Evolutionary conservation across 2,329 filamentous ascomycete genomes (phyloP).

Genomic region (Cladophialophora carrionii): DNA sequence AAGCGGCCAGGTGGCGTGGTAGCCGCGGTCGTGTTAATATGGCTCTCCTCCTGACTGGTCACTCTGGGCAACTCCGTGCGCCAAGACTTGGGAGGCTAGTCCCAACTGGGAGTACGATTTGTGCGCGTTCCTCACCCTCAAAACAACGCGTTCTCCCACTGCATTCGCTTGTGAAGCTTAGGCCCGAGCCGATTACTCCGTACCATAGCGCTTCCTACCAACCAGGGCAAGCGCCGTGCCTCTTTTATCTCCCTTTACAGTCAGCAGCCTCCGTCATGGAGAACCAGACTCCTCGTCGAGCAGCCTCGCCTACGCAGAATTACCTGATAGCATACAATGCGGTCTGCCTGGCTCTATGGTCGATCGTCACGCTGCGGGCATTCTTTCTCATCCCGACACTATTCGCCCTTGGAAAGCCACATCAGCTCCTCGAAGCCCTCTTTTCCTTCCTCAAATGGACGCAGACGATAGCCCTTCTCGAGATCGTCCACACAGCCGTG

Average conservation of each 20-base stretch:
- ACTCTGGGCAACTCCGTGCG: too few species aligned
- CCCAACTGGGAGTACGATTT: not conserved
- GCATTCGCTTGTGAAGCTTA: not conserved
- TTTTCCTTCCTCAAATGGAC: conserved; percentile 60
- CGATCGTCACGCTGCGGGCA: conserved; percentile 72
- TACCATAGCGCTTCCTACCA: not conserved
- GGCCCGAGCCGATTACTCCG: too few species aligned
- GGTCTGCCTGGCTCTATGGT: conserved; percentile 76
- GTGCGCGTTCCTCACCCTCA: not conserved
- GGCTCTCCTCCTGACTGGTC: too few species aligned
- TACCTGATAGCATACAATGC: conserved; percentile 89
- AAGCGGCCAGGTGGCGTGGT: too few species aligned
- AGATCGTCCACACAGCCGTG: conserved; percentile 77
- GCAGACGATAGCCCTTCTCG: conserved; percentile 80
- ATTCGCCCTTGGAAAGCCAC: conserved; percentile 53
- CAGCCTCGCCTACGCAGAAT: conserved; percentile 39
- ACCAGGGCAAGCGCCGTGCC: not conserved
- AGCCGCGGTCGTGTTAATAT: too few species aligned
- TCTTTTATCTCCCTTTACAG: not conserved
- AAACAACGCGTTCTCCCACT: not conserved
- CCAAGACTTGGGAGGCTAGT: not conserved
- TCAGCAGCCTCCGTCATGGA: not conserved
- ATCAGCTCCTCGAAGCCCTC: conserved; percentile 52
- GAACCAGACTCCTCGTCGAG: not conserved
- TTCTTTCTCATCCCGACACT: conserved; percentile 58